Evolutionary conservation across 1,284 basidiomycete species (phyloP), one percentile per base, ranked within the genome.

Genomic region (Ustilago trichophora): DNA sequence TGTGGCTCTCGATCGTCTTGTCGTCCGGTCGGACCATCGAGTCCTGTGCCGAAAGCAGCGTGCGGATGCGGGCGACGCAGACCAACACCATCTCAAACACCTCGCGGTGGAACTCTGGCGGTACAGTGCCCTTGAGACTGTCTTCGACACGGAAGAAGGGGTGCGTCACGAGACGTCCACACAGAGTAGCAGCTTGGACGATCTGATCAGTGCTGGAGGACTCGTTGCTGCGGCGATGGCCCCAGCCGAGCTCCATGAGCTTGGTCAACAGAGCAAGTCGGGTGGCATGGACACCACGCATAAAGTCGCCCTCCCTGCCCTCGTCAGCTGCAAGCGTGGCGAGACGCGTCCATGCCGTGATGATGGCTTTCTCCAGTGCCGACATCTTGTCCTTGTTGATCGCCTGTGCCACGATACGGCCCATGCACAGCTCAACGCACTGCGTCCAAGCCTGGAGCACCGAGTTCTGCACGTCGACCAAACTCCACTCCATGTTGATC

Each of bases 401-500:
- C 0, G 87, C 85, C 0, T 87, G 85, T 4, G 60, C 27, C 0
- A 87, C 88, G 18, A 89, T 85, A 1, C 85, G 81, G 10, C 93
- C 80, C 6, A 90, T 82, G 18, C 85, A 50, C 10, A 37, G 19
- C 31, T 64, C 87, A 27, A 93, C 83, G 35, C 95, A 82, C 44
- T 86, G 85, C 41, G 88, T 87, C 91, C 91, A 95, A 3, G 91
- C 87, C 53, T 91, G 88, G 0, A 89, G 87, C 40, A 92, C 84
- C 1, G 87, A 84, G 4, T 87, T 87, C 80, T 93, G 90, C 2
- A 90, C 86, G 72, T 94, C 90, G 26, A 91, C 85, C 37, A 94
- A 83, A 0, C 92, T 93, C 69, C 93, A 87, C 78, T 93, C 92
- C 65, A 91, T 84, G 78, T 93, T 93, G 82, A 92, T 87, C 15